Base-by-base conservation (phyloP, 805 yeast genomes). In the Nakazawaea anatomiae region DNA sequence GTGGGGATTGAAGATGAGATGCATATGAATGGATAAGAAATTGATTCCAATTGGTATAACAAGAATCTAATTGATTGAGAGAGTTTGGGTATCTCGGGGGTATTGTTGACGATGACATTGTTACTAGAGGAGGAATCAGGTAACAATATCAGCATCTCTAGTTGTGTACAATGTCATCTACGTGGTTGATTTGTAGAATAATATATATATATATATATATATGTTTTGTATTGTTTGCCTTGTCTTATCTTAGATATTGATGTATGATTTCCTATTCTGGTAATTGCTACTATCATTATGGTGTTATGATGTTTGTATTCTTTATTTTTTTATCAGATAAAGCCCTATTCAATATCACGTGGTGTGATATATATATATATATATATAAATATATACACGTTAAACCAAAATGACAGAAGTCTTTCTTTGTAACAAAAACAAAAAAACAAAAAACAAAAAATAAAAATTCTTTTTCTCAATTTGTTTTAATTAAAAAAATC, bases 11-110 rank as follows among this genome's bases (percentile, higher is more conserved):
- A 6, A 34, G 12, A 27, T 47, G 46, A 11, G 35, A 27, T 14
- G 46, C 38, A 36, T 47, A 47, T 5, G 46, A 47, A 10, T 35
- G 30, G 9, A 42, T 25, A 11, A 47, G 36, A 29, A 12, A 47
- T 6, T 41, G 31, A 12, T 42, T 42, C 51, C 51, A 47, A 42
- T 31, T 25, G 35, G 42, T 42, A 18, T 35, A 47, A 36, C 28
- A 35, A 10, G 46, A 42, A 14, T 47, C 51, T 14, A 47, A 35
- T 29, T 47, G 42, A 29, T 27, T 27, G 4, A 47, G 27, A 27
- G 51, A 35, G 12, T 32, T 36, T 12, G 28, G 47, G 27, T 35
- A 44, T 5, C 12, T 44, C 3, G 25, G 25, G 25, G 25, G 25
- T 18, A 18, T 18, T 18, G 25, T 18, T 18, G 25, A 18, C 25